Percentiles rank a stretch among this genome's conserved stretches.
Conservation (phyloP, 2,329 filamentous ascomycete genomes). For the Macroventuria anomochaeta region DNA sequence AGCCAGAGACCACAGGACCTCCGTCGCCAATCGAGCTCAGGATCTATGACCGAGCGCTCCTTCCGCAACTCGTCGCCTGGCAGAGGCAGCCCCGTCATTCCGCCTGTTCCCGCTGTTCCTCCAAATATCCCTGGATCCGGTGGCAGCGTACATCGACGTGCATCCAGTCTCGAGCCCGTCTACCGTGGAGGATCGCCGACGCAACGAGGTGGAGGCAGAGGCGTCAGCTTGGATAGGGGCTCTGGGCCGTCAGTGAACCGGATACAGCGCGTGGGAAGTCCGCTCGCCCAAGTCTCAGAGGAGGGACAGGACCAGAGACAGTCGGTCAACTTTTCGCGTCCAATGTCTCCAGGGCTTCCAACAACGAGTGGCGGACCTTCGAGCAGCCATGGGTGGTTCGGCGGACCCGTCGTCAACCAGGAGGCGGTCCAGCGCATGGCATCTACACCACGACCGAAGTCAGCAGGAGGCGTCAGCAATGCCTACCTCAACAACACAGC, state of each 20-base stretch:
- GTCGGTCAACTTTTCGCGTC: constrained; percentile 62
- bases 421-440: constrained; percentile 39
- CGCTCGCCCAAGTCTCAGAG: constrained; percentile 52
- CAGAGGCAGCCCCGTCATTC: constrained; percentile 53
- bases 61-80: constrained; percentile 75
- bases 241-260: constrained; percentile 23
- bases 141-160: constrained; percentile 38
- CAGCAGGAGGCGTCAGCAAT: constrained; percentile 29
- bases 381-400: constrained; percentile 48
- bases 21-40: constrained; percentile 66
- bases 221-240: constrained; percentile 52
- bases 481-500: constrained; percentile 34
- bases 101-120: constrained; percentile 79
- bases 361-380: constrained; percentile 18
- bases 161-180: constrained; percentile 60
- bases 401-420: constrained; percentile 44
- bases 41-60: constrained; percentile 87
- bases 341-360: constrained; percentile 52
- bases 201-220: constrained; percentile 45
- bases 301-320: constrained; percentile 53
- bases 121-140: constrained; percentile 49
- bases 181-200: constrained; percentile 56
- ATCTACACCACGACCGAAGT: constrained; percentile 37
- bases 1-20: constrained; percentile 47
- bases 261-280: constrained; percentile 39